Base-by-base conservation (phyloP, 306 rosid species). In the Hylodesmum podocarpum region DNA sequence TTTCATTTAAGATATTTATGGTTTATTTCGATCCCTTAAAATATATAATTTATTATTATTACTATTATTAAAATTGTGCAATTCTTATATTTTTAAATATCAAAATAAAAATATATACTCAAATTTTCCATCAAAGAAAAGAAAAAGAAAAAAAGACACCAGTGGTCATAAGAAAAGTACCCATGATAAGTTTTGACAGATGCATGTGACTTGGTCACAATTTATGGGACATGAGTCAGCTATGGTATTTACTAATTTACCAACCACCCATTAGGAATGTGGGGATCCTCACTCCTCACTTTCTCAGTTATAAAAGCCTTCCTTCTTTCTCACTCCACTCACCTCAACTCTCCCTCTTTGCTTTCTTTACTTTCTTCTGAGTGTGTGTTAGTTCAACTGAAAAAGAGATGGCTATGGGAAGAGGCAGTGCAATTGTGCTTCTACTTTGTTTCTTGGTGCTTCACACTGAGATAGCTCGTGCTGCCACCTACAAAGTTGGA, bases 341-440 rank as follows among this genome's bases (percentile, higher is more conserved):
- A 34, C 55, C 21, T n/a, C 4, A 15, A 28, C 14, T 31, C 33
- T 39, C 19, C 24, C 24, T 16, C 16, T n/a, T 13, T 37, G 4
- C 2, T 10, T 10, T 64, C 15, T 61, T 22, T 58, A 0, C 2
- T 33, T 33, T n/a, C n/a, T n/a, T n/a, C n/a, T n/a, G n/a, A n/a
- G 37, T 33, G 37, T 33, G 37, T 33, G 37, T 33, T 33, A 33
- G 37, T 33, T 33, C 37, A 18, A 37, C 5, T 19, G 5, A 13
- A 21, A 21, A 8, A 44, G 25, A 69, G 0, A 88, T 87, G 91
- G 90, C 49, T 40, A 0, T 77, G 88, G 88, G 88, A 84, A 93
- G 93, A 82, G 89, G 94, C 85, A 85, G 91, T 91, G 97, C 96
- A 83, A 16, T 78, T 0, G 51, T 79, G 27, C 22, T 87, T 19